Base-by-base conservation (phyloP, 2,329 filamentous ascomycete species). In the Xylaria sp. region DNA sequence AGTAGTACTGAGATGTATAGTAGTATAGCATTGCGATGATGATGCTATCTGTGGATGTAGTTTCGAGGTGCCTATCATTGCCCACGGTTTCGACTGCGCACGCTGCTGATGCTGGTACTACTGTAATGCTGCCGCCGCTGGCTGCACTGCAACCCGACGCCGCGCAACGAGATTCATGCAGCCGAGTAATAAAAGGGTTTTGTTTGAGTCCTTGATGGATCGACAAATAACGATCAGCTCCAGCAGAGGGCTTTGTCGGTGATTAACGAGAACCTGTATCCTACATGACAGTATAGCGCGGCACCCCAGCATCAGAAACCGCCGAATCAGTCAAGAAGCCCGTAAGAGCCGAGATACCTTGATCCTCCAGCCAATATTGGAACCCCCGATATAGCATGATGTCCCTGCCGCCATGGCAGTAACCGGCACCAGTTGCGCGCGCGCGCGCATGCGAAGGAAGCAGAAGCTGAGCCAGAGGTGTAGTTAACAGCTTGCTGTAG, bases 101-200 rank as follows among this genome's bases (percentile, higher is more conserved):
- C 19, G 35, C 37, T 60, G 9, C 33, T 50, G 17, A 45, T 38
- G 45, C 52, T 35, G 46, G 38, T 37, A 25, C 52, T 15, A 33
- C 40, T 59, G 17, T 28, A n/a, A n/a, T 21, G 35, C 52, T 9
- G 58, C 52, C 25, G 52, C 46, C 45, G 52, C 52, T 19, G 35
- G 28, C 60, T 60, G 62, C 62, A 56, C 53, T 64, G 63, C 60
- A 61, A 66, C 63, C 60, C 57, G 23, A 61, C 47, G 63, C 53
- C 57, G 57, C 57, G 60, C 60, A 58, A 63, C 46, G 53, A 51
- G 50, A 35, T 51, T 35, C 50, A 63, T 65, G 63, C 63, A 63
- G 59, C 59, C 54, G 53, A 46, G 58, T 59, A 61, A 61, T 64
- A 61, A 57, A 43, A 45, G 19, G 28, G 4, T 31, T 31, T 4